Evolutionary conservation across 371 early-diverging fungal species (phyloP), one percentile per base, ranked within the genome.

Genomic region (Apophysomyces ossiformis): DNA sequence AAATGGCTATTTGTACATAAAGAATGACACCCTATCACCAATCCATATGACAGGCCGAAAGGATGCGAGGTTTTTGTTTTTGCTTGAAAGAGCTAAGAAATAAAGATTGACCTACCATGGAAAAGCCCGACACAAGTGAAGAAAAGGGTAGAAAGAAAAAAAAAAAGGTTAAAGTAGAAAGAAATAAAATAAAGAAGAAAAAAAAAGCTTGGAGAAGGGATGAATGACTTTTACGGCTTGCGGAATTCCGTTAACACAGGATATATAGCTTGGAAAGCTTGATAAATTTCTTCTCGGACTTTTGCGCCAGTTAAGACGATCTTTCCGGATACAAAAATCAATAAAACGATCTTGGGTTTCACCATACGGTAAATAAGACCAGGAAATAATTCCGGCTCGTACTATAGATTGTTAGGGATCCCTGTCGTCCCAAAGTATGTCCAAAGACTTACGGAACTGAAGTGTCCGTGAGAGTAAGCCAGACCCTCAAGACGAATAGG

Each of bases 361-460:
- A 96, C 99, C 99, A 99, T 99, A 60, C 99, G 92, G 85, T 99
- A 99, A 71, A 99, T 99, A 35, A 99, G 91, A 66, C 99, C 99
- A 41, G 99, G 99, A 79, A 99, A 99, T 69, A 99, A 88, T 84
- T 99, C 99, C 18, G 99, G 99, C 81, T 99, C 99, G 81, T 99
- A 99, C 94, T 95, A 76, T 37, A 57, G 11, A 39, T 32, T 44
- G 9, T 32, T 50, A 50, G 54, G 54, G 37, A n/a, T 50, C n/a
- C 37, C 2, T 26, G 15, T 61, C 44, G 1, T 21, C 43, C 38
- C 18, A 15, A 57, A 2, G 13, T 13, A 37, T 8, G 11, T 47
- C 45, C n/a, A 5, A 65, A 35, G 61, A 85, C 92, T 82, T 88
- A 95, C 96, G 71, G 95, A 95, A 66, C 96, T 96, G 85, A 96